phyloP scores from a whole-genome alignment of 1,284 basidiomycete genomes.

The Boletus semigastroideus region DNA sequence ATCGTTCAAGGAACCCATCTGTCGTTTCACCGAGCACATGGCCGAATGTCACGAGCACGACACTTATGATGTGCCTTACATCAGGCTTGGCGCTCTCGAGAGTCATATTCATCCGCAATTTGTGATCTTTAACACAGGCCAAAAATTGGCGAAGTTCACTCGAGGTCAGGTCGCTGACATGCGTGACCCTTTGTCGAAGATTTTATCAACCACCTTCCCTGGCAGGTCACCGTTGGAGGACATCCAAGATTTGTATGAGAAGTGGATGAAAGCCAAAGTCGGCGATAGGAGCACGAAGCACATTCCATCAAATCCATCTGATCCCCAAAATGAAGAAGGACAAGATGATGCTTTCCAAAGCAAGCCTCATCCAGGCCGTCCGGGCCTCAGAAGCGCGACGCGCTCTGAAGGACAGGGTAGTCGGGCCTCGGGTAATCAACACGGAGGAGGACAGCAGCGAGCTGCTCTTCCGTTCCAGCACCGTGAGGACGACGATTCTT shows the following conservation, averaged over 20 bases:
- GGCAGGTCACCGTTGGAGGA: no score
- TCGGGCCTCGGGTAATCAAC: no score
- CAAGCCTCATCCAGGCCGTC: not conserved
- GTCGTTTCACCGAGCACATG: not conserved
- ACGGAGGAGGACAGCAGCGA: no score
- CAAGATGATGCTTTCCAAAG: not conserved
- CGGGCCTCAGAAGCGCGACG: not conserved
- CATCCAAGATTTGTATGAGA: no score
- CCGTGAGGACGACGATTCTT: not conserved
- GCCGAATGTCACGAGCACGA: not conserved
- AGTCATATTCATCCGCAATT: conserved; percentile 4
- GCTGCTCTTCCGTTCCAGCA: no score
- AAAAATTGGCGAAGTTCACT: no score
- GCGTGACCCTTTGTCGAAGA: no score
- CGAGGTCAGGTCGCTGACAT: no score
- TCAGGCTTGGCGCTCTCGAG: not conserved
- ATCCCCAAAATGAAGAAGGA: not conserved
- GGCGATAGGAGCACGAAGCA: no score
- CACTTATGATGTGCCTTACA: not conserved
- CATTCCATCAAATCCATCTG: not conserved
- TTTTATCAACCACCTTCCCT: no score
- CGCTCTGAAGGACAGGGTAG: not conserved
- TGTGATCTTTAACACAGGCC: conserved; percentile 2
- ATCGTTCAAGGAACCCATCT: not conserved
- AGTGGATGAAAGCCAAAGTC: no score